These are phyloP conservation scores for Eucalyptus leucophloia DNA, from an alignment of 345 rosid genomes.

Conservation along the genomic window DNA sequence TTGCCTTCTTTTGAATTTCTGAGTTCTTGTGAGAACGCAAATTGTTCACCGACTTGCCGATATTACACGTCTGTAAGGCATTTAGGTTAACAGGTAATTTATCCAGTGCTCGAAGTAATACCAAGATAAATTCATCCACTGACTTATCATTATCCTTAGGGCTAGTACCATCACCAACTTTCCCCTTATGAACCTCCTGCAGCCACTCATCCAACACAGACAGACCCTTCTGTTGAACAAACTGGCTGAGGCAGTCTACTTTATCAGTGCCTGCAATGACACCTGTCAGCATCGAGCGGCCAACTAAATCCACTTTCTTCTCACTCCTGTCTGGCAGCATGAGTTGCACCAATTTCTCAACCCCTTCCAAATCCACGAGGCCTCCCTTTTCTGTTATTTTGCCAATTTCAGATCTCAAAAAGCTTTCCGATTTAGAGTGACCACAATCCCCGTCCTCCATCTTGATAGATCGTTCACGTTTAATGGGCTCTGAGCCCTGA, in stretches of 20 bases:
- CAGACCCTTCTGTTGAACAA: slow-evolving; percentile 80
- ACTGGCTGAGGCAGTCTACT: slow-evolving; percentile 60
- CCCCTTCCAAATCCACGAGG: slow-evolving; percentile 65
- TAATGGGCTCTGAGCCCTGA: slow-evolving; percentile 55
- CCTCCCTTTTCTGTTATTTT: slow-evolving; percentile 77
- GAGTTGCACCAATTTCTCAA: slow-evolving; percentile 69
- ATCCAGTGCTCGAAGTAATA: slow-evolving; percentile 79
- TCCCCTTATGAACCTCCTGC: slow-evolving; percentile 89
- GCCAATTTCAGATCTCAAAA: slow-evolving; percentile 51
- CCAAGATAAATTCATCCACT: slow-evolving; percentile 62
- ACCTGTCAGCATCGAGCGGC: slow-evolving; percentile 56
- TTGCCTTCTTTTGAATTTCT: slow-evolving; percentile 85
- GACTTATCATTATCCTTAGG: slow-evolving; percentile 56
- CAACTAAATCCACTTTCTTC: slow-evolving; percentile 54
- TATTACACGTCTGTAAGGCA: slow-evolving; percentile 81
- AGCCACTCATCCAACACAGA: slow-evolving; percentile 94
- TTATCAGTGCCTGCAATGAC: slow-evolving; percentile 77
- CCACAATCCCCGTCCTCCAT: slow-evolving; percentile 57
- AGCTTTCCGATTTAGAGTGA: slow-evolving; percentile 33
- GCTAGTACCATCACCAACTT: slow-evolving; percentile 53
- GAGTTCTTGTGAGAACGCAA: slow-evolving; percentile 63
- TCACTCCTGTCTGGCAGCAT: slow-evolving; percentile 61
- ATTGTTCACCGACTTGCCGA: slow-evolving; percentile 89
- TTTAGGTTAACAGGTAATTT: slow-evolving; percentile 85
- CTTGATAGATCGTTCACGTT: slow-evolving; percentile 50